Base-by-base conservation (phyloP, 1,139 yeast species). In the Suhomyces chickasaworum region DNA sequence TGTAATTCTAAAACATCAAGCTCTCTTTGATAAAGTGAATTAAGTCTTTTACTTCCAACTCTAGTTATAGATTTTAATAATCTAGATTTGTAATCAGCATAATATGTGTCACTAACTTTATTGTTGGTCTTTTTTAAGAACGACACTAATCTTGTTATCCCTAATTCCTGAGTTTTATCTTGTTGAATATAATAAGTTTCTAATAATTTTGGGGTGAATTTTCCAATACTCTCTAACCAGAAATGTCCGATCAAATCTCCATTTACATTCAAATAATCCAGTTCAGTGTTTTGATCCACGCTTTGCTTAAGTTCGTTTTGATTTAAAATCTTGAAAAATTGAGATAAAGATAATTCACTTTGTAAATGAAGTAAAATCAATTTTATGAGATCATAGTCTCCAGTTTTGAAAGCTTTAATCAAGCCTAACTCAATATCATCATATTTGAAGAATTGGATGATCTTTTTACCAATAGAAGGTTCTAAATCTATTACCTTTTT, bases 351-450 rank as follows among this genome's bases (percentile, higher is more conserved):
- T n/a, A 74, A 52, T 2, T 64, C 63, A 32, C 69, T 63, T 45
- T 70, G 69, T 18, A 93, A 66, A 35, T 76, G 70, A 18, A 83
- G 61, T 37, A 93, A 63, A 1, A 89, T 81, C 42, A 83, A 78
- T 34, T 79, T 67, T 4, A 87, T 73, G 20, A 91, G 69, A 59
- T 86, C 89, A 32, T 80, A 77, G 54, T 86, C 83, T 9, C 83
- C 81, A 16, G 84, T 78, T 51, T 83, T 84, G 39, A 86, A 78
- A 0, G 96, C 80, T 53, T 85, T 87, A 37, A 77, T 65, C 29
- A 91, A 63, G 0, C 97, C 96, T 34, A 81, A 61, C 50, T 82
- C 89, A 34, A 80, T 71, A 57, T 90, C 95, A 40, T 86, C 89
- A 73, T 88, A 83, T 25, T 79, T 81, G 33, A 90, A 63, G 37